Conservation (phyloP, 2,329 filamentous ascomycete genomes). For the Seiridium cupressi region DNA sequence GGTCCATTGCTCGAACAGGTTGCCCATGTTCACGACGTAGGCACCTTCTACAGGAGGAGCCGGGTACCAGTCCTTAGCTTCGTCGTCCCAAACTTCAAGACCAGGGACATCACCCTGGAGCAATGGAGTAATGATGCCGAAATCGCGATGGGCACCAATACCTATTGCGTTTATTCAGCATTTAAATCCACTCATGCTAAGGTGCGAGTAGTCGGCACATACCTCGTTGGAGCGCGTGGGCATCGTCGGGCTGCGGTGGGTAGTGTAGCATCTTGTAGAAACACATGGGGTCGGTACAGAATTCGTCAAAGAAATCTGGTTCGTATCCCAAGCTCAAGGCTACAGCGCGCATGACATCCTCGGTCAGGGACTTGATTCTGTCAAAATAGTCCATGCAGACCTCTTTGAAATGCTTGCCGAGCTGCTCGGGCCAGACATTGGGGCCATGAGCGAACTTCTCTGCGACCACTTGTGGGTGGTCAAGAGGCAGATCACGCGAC, state of each 20-base stretch:
- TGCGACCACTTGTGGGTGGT: not conserved
- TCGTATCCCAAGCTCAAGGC: not conserved
- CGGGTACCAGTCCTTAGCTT: slow-evolving; percentile 13
- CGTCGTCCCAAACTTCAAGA: slow-evolving; percentile 19
- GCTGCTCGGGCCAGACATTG: slow-evolving; percentile 1
- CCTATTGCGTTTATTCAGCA: slow-evolving; percentile 3
- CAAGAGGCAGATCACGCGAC: not conserved
- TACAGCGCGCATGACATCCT: not conserved
- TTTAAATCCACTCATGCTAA: not conserved
- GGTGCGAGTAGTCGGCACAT: not conserved
- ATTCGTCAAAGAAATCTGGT: slow-evolving; percentile 2
- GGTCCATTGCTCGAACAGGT: slow-evolving; percentile 31
- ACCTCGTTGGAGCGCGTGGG: not conserved
- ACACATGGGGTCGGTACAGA: not conserved
- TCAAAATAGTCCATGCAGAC: slow-evolving; percentile 3
- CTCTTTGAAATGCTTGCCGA: slow-evolving; percentile 1
- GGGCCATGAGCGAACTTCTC: slow-evolving; percentile 3
- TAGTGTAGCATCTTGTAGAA: slow-evolving; percentile 6
- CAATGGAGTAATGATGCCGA: slow-evolving; percentile 21
- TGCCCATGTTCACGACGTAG: slow-evolving; percentile 36
- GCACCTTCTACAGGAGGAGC: slow-evolving; percentile 17
- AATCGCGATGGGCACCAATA: slow-evolving; percentile 20
- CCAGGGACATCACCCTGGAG: slow-evolving; percentile 19
- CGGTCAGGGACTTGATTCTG: not conserved
- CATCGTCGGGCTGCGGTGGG: not conserved